Evolutionary conservation across 2,329 filamentous ascomycete species (phyloP).

Genomic region (Tricladium varicosporioides): DNA sequence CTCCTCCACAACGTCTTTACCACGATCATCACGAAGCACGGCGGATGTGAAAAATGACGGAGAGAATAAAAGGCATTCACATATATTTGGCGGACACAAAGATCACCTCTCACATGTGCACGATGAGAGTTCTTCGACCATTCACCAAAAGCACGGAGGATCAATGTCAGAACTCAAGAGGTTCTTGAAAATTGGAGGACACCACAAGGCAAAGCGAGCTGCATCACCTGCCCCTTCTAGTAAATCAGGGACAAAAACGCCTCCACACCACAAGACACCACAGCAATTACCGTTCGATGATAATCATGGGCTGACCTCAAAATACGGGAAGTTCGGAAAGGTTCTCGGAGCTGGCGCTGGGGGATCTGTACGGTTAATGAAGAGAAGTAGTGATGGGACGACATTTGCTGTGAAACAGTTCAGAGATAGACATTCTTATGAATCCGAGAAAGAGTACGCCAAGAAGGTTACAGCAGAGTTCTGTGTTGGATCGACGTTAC

Average conservation of each 20-base stretch:
- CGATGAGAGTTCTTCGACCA: constrained; percentile 44
- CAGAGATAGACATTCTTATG: constrained; percentile 84
- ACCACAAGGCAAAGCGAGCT: constrained; percentile 65
- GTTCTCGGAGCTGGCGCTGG: constrained; percentile 92
- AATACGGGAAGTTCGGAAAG: constrained; percentile 94
- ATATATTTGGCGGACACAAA: constrained; percentile 42
- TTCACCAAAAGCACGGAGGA: constrained; percentile 61
- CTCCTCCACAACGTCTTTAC: constrained; percentile 50
- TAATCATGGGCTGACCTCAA: constrained; percentile 84
- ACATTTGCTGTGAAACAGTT: constrained; percentile 99
- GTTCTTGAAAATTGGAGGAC: constrained; percentile 83
- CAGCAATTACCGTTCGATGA: constrained; percentile 85
- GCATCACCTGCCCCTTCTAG: constrained; percentile 58
- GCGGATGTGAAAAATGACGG: constrained; percentile 42
- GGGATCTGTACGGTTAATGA: constrained; percentile 91
- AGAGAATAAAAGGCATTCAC: constrained; percentile 51
- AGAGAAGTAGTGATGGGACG: constrained; percentile 84
- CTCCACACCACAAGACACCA: constrained; percentile 45
- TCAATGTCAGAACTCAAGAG: constrained; percentile 95
- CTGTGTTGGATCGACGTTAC: constrained; percentile 93
- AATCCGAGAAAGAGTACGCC: constrained; percentile 91
- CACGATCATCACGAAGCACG: constrained; percentile 38
- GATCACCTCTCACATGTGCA: constrained; percentile 44
- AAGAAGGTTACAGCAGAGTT: constrained; percentile 99
- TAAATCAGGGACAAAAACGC: constrained; percentile 48